phyloP scores from a whole-genome alignment of 192 early-diverging fungal genomes.

The Martensiomyces pterosporus region DNA sequence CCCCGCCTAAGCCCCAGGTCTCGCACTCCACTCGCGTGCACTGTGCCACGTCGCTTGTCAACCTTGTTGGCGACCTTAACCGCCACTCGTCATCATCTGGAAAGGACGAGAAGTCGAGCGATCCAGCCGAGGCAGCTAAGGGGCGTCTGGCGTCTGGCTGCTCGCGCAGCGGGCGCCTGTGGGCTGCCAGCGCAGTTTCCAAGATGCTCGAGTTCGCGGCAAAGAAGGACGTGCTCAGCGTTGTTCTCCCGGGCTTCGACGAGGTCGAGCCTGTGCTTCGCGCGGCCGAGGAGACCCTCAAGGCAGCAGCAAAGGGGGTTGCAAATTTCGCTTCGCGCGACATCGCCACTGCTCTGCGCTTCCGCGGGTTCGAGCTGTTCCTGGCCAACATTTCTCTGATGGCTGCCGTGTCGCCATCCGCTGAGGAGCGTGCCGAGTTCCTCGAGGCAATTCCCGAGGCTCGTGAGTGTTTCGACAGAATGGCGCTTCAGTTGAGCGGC shows the following conservation, averaged over 20 bases:
- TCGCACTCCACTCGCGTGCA: constrained; percentile 55
- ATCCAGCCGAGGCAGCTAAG: not conserved
- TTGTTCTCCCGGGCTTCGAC: constrained; percentile 11
- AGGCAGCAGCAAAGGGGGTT: constrained; percentile 15
- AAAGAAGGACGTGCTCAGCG: not conserved
- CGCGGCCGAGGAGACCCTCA: constrained; percentile 1
- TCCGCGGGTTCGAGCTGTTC: constrained; percentile 31
- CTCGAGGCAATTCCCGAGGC: constrained; percentile 63
- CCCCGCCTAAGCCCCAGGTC: constrained; percentile 53
- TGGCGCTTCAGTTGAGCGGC: constrained; percentile 51
- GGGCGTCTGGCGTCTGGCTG: constrained; percentile 12
- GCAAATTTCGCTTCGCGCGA: not conserved
- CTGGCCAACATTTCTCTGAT: constrained; percentile 30
- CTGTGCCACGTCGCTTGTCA: constrained; percentile 59
- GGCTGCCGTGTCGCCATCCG: constrained; percentile 54
- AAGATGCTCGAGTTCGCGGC: constrained; percentile 22
- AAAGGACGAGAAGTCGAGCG: not conserved
- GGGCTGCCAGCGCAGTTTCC: constrained; percentile 18
- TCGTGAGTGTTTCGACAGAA: constrained; percentile 66
- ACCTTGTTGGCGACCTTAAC: constrained; percentile 64
- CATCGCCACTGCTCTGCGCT: constrained; percentile 16
- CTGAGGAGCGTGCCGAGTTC: constrained; percentile 58
- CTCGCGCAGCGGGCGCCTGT: constrained; percentile 11
- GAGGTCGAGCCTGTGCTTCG: constrained; percentile 10
- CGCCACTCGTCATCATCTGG: constrained; percentile 7